Evolutionary conservation across 345 rosid species (phyloP).

Genomic region (Iberis pinnata): DNA sequence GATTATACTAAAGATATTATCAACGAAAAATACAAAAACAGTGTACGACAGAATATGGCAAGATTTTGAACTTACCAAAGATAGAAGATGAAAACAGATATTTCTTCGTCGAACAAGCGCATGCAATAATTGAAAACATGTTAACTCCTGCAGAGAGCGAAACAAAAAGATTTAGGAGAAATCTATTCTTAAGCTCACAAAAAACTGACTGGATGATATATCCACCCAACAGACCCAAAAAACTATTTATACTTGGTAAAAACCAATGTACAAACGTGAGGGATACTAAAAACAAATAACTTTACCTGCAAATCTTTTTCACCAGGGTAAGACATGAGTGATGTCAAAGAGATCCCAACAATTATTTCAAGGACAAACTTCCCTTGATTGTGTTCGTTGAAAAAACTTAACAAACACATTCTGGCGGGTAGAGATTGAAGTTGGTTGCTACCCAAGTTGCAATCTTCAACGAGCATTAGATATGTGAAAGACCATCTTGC

Average conservation of each 20-base stretch:
- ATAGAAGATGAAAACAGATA: slow-evolving; percentile 69
- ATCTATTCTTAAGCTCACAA: background rate
- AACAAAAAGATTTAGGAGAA: slow-evolving; percentile 4
- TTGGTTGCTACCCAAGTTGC: slow-evolving; percentile 43
- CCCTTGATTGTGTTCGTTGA: slow-evolving; percentile 79
- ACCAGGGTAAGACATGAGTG: slow-evolving; percentile 87
- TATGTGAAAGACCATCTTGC: slow-evolving; percentile 92
- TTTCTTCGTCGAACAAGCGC: slow-evolving; percentile 74
- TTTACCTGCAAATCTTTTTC: slow-evolving; percentile 90
- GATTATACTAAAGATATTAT: slow-evolving; percentile 16
- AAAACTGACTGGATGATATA: no score
- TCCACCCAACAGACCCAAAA: background rate
- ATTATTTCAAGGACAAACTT: slow-evolving; percentile 70
- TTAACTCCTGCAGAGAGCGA: slow-evolving; percentile 47
- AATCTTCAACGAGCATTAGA: slow-evolving; percentile 59
- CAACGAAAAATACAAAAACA: slow-evolving; percentile 12
- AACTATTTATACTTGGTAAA: background rate
- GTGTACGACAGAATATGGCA: slow-evolving; percentile 9
- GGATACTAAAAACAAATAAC: slow-evolving; percentile 7
- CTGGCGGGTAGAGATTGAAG: slow-evolving; percentile 45
- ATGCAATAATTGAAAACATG: slow-evolving; percentile 76
- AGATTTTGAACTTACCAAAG: slow-evolving; percentile 55
- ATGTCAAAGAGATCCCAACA: slow-evolving; percentile 60
- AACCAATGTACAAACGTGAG: slow-evolving; percentile 2
- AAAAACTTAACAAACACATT: slow-evolving; percentile 53